Conservation (phyloP, 2,329 filamentous ascomycete genomes). For the Ilyonectria destructans region DNA sequence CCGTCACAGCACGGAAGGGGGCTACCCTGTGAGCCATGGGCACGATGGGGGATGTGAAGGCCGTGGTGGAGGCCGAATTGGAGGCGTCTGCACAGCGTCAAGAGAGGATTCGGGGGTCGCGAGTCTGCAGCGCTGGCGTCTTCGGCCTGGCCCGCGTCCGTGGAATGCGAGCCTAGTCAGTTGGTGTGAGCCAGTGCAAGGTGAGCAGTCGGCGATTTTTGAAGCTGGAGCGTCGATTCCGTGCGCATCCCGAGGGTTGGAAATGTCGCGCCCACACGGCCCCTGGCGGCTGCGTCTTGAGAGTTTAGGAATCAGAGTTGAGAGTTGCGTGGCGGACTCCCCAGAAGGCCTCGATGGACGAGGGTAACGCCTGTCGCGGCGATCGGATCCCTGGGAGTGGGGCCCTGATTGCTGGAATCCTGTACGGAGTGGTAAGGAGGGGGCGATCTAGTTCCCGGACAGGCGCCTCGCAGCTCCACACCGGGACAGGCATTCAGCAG, state of each 20-base stretch:
- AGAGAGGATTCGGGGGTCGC: too few species aligned
- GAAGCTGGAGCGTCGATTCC: neutral
- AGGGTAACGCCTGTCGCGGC: neutral
- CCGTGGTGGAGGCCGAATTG: neutral
- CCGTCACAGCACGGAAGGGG: conserved; percentile 14
- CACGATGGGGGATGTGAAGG: neutral
- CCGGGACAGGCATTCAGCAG: too few species aligned
- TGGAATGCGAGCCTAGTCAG: neutral
- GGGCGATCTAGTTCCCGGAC: neutral
- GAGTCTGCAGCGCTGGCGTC: neutral
- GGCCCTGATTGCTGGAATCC: too few species aligned
- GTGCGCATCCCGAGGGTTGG: neutral
- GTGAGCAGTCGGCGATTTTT: neutral
- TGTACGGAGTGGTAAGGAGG: too few species aligned
- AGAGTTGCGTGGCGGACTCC: neutral
- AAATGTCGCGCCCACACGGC: neutral
- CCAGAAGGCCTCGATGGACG: neutral
- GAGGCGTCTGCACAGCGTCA: neutral
- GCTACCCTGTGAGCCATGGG: neutral
- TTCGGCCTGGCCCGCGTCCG: neutral
- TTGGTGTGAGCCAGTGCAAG: neutral
- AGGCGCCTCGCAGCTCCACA: neutral
- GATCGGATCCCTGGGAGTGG: neutral
- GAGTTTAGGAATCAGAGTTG: neutral
- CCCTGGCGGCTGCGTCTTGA: neutral